Conservation (phyloP, 164 flowering plant species). For the Piper longum region DNA sequence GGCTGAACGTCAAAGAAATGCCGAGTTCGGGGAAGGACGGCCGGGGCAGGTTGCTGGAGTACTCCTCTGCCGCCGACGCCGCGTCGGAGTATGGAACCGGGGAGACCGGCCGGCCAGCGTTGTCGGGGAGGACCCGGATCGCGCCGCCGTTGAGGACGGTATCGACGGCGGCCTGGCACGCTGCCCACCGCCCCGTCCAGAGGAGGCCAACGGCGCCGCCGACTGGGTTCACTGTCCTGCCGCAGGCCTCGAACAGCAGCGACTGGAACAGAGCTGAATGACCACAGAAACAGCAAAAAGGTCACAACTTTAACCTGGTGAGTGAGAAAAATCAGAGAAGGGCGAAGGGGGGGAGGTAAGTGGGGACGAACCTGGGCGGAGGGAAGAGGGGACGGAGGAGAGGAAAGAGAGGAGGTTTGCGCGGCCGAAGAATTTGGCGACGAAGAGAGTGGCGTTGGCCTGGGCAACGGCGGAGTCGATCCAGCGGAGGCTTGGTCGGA, state of each 20-base stretch:
- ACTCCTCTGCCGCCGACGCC: conserved; percentile 13
- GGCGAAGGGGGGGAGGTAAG: no score
- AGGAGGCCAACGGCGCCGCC: conserved; percentile 75
- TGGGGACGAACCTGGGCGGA: conserved; percentile 38
- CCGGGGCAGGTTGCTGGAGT: conserved; percentile 3
- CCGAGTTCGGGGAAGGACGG: conserved; percentile 34
- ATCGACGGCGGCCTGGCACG: conserved; percentile 69
- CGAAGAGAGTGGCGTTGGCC: conserved; percentile 68
- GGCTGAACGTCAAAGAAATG: conserved; percentile 28
- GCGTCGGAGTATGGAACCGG: conserved; percentile 26
- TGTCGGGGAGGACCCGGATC: conserved; percentile 33
- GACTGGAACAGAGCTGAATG: conserved; percentile 60
- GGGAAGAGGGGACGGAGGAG: conserved; percentile 47
- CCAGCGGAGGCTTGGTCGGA: conserved; percentile 56
- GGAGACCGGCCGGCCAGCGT: conserved; percentile 7
- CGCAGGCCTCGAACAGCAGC: conserved; percentile 59
- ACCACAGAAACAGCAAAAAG: neutral
- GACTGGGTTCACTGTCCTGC: conserved; percentile 82
- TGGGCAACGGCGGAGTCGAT: conserved; percentile 56
- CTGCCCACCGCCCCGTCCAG: conserved; percentile 68
- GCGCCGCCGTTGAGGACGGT: conserved; percentile 57
- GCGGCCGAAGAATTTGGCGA: conserved; percentile 79
- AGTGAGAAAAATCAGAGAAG: no score
- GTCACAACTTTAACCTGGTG: no score
- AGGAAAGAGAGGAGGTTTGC: conserved; percentile 70